These are phyloP conservation scores for Blastocystis sp. DNA, from an alignment of 352 stramenopile species.

Conservation along the genomic window DNA sequence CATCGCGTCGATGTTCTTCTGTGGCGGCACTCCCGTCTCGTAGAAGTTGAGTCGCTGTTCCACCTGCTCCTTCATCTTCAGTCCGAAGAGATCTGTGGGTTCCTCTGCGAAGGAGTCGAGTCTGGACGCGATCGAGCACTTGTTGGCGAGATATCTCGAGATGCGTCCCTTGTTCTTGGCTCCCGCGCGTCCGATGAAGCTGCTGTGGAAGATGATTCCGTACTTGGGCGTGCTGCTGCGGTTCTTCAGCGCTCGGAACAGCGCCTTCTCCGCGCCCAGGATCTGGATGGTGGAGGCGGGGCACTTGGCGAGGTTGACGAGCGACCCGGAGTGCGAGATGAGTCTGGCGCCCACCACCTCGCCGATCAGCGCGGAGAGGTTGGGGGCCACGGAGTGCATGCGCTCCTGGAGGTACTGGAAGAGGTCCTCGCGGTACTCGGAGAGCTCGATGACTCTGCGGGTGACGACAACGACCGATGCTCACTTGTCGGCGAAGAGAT, in stretches of 20 bases:
- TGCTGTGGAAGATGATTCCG: constrained; percentile 98
- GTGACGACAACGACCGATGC: neutral
- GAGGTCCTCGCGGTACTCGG: constrained; percentile 90
- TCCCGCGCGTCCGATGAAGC: constrained; percentile 95
- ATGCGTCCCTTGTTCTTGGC: constrained; percentile 99
- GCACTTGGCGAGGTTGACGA: constrained; percentile 97
- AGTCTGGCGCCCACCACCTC: constrained; percentile 94
- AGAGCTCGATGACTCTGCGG: constrained; percentile 89
- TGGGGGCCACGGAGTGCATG: constrained; percentile 95
- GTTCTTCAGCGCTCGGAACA: constrained; percentile 99
- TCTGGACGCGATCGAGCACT: constrained; percentile 96
- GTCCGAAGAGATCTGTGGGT: constrained; percentile 88
- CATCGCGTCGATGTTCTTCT: constrained; percentile 99
- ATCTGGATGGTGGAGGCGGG: constrained; percentile 99
- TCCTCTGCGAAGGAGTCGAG: constrained; percentile 97
- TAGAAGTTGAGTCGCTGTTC: constrained; percentile 98
- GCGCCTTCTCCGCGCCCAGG: constrained; percentile 98
- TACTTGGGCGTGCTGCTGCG: constrained; percentile 99
- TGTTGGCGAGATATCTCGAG: constrained; percentile 97
- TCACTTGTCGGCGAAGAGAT: constrained; percentile 84
- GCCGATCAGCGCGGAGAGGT: constrained; percentile 94
- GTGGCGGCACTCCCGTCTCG: constrained; percentile 89
- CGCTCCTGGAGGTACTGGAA: constrained; percentile 87
- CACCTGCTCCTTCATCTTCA: constrained; percentile 96
- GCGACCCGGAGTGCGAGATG: constrained; percentile 97